Evolutionary conservation across 352 stramenopile genomes (phyloP), one percentile per base, ranked within the genome.

Genomic region (Thalassiosira hispida): DNA sequence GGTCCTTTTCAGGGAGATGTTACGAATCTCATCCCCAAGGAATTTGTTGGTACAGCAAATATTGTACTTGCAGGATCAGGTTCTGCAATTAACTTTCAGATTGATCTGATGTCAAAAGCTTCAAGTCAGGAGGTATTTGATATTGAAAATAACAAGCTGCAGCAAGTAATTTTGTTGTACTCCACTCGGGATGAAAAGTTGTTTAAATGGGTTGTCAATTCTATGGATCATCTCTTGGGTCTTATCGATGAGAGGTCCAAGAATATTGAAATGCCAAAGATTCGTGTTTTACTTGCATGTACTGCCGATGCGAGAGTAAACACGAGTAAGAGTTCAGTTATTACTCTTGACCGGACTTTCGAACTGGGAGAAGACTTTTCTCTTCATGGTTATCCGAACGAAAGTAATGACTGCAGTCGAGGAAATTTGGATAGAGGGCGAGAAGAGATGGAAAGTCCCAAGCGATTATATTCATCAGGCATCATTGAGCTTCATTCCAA

Each of bases 11-110:
- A 49, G 16, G 40, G 40, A 14, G 5, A 49, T 4, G 40, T 69
- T 52, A 59, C 9, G 25, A 75, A 57, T 55, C 38, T 29, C 20
- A 31, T 53, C 60, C 20, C 7, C 25, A 18, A 31, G 3, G 29
- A 5, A 14, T 57, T 52, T 18, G 9, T 3, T 22, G 3, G 47
- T 27, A 60, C 11, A 7, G 20, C 14, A 44, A 25, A n/a, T 16
- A 46, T 60, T 40, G 29, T 75, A 0, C 29, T 75, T 69, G 66
- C n/a, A n/a, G 66, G 40, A 49, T 49, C 66, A 20, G 66, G 66
- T 27, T 75, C 66, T 4, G 66, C 38, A 6, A 38, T 75, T 2
- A 75, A 75, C 53, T 75, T 59, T 23, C 69, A 70, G 7, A 69
- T 75, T 16, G 66, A 75, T 31, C 14, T 8, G 8, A 25, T 66